Evolutionary conservation across 192 early-diverging fungal species (phyloP).

Genomic region (Dispira simplex): DNA sequence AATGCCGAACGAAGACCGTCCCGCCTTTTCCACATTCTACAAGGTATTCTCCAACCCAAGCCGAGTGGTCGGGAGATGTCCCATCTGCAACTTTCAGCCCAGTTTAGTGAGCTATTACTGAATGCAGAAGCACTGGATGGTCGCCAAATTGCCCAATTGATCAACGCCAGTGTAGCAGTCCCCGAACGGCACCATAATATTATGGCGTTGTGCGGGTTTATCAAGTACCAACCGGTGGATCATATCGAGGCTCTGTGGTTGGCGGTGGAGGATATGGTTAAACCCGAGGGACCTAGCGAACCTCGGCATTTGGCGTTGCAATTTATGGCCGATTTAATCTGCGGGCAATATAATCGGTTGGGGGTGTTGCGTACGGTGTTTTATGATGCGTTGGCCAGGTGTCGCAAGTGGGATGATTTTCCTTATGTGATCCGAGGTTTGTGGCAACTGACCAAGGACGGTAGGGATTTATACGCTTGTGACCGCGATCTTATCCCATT

Average conservation of each 20-base stretch:
- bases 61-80: constrained; percentile 4
- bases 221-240: constrained; percentile 9
- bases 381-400: background rate
- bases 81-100: constrained; percentile 7
- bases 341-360: constrained; percentile 8
- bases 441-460: constrained; percentile 9
- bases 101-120: background rate
- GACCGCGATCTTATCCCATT: constrained; percentile 2
- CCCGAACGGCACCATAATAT: background rate
- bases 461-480: constrained; percentile 4
- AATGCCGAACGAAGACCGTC: background rate
- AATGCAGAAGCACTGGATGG: constrained; percentile 6
- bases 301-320: constrained; percentile 4
- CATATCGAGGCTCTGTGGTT: constrained; percentile 9
- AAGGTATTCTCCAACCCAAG: background rate
- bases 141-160: background rate
- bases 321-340: constrained; percentile 10
- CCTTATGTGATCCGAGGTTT: constrained; percentile 6
- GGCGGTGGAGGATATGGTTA: constrained; percentile 5
- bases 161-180: background rate
- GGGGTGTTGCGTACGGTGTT: constrained; percentile 4
- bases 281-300: background rate
- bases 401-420: background rate
- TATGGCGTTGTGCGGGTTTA: background rate
- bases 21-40: background rate